phyloP scores from a whole-genome alignment of 73 alveolate species.

The Urostyla sp. region DNA sequence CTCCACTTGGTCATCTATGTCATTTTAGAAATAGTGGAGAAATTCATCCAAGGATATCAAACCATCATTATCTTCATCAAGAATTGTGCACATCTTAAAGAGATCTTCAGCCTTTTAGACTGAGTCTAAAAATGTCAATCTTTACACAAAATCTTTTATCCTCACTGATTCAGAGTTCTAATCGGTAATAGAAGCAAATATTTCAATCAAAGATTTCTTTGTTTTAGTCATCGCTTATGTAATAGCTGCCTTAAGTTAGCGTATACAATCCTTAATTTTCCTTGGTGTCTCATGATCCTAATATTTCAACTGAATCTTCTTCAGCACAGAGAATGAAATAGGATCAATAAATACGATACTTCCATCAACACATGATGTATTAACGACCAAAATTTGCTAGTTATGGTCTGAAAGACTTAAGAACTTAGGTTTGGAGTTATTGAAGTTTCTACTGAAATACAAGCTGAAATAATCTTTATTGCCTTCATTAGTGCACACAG shows the following conservation, averaged over 20 bases:
- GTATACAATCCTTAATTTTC: conserved; percentile 37
- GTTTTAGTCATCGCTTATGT: conserved; percentile 1
- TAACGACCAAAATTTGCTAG: conserved; percentile 52
- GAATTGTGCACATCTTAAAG: conserved; percentile 32
- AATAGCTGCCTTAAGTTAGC: conserved; percentile 26
- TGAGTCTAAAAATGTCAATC: conserved; percentile 7
- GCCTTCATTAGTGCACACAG: conserved; percentile 60
- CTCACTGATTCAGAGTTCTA: conserved; percentile 22
- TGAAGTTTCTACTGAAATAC: conserved; percentile 51
- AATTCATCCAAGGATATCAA: conserved; percentile 59
- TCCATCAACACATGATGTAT: conserved; percentile 77
- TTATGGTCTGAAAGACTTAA: conserved; percentile 51
- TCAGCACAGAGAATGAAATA: conserved; percentile 64
- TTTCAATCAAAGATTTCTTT: conserved; percentile 34
- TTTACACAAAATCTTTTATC: conserved; percentile 49
- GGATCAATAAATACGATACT: conserved; percentile 70
- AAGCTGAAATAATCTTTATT: conserved; percentile 54
- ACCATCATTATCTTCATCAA: conserved; percentile 66
- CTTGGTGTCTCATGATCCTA: conserved; percentile 57
- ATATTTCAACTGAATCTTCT: conserved; percentile 50
- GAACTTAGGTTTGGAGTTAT: conserved; percentile 63
- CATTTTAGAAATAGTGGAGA: conserved; percentile 38
- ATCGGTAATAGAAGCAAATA: conserved; percentile 41
- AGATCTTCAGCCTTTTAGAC: conserved; percentile 43
- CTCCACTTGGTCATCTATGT: not conserved